phyloP scores from a whole-genome alignment of 768 basidiomycete species.

The Amanita pseudoporphyria region DNA sequence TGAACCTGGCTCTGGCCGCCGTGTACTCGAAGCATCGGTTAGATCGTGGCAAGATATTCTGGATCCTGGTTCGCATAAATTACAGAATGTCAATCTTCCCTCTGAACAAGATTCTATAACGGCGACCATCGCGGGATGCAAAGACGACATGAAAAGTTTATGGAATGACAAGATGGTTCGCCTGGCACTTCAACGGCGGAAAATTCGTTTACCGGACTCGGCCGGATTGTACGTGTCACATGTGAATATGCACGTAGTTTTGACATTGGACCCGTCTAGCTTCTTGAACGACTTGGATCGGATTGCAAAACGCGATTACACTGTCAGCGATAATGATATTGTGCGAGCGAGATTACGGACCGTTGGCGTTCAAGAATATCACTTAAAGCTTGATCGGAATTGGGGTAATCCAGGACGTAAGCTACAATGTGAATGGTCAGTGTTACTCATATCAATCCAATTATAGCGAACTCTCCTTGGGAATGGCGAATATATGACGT shows the following conservation, averaged over 20 bases:
- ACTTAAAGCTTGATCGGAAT: slow-evolving; percentile 35
- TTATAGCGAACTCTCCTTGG: slow-evolving; percentile 26
- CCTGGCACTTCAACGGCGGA: slow-evolving; percentile 34
- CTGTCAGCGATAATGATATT: slow-evolving; percentile 64
- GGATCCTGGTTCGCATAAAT: slow-evolving; percentile 12
- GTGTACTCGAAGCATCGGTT: slow-evolving; percentile 38
- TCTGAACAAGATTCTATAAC: slow-evolving; percentile 29
- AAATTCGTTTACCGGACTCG: slow-evolving; percentile 47
- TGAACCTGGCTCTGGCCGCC: slow-evolving; percentile 18
- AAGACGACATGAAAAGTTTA: slow-evolving; percentile 51
- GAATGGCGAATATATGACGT: slow-evolving; percentile 75
- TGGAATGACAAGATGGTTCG: slow-evolving; percentile 53
- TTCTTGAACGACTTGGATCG: slow-evolving; percentile 63
- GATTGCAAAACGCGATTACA: slow-evolving; percentile 50
- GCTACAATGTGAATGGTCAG: slow-evolving; percentile 2
- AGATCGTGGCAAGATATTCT: slow-evolving; percentile 44
- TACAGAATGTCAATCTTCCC: slow-evolving; percentile 2
- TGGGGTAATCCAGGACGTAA: slow-evolving; percentile 27
- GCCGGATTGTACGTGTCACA: slow-evolving; percentile 50
- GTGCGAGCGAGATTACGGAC: slow-evolving; percentile 64
- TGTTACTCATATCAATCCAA: background rate
- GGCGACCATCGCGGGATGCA: slow-evolving; percentile 46
- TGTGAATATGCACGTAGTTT: background rate
- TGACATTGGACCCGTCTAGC: slow-evolving; percentile 23
- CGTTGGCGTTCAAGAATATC: slow-evolving; percentile 61